Conservation (phyloP, 805 yeast genomes). For the Jamesozyma rosinii region DNA sequence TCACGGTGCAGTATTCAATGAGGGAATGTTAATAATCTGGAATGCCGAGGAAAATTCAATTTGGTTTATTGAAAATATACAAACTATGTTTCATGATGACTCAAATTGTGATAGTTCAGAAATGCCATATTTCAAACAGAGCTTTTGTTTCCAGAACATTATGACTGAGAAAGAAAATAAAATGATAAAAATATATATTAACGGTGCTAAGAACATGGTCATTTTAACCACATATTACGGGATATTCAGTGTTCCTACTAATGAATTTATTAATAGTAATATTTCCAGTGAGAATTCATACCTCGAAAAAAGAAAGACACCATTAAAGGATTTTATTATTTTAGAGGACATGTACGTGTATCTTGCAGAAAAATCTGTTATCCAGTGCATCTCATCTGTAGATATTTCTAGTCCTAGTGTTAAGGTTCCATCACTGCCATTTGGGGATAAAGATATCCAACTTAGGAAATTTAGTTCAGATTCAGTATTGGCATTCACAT, state of each 20-base stretch:
- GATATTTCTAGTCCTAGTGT: not conserved
- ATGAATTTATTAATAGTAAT: not conserved
- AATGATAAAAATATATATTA: not conserved
- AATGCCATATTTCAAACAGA: not conserved
- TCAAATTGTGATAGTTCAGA: not conserved
- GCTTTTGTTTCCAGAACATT: not conserved
- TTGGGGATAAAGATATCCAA: constrained; percentile 1
- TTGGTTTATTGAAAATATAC: constrained; percentile 2
- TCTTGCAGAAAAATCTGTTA: constrained; percentile 1
- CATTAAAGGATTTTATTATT: constrained; percentile 1
- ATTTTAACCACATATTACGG: not conserved
- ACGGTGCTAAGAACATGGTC: not conserved
- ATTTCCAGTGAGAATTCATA: not conserved
- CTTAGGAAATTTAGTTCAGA: not conserved
- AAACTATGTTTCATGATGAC: not conserved
- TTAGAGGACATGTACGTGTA: not conserved
- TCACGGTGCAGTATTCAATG: not conserved
- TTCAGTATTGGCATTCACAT: constrained; percentile 1
- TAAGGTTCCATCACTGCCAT: not conserved
- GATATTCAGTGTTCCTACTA: not conserved
- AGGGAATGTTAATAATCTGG: constrained; percentile 3
- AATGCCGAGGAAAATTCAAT: not conserved
- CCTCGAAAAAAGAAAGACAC: not conserved
- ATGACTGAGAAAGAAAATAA: not conserved
- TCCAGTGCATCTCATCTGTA: not conserved